Percentiles rank a stretch among this genome's conserved stretches.
These are phyloP conservation scores for Nakaseomyces glabratus DNA, from an alignment of 1,139 yeast species.

Conservation along the genomic window DNA sequence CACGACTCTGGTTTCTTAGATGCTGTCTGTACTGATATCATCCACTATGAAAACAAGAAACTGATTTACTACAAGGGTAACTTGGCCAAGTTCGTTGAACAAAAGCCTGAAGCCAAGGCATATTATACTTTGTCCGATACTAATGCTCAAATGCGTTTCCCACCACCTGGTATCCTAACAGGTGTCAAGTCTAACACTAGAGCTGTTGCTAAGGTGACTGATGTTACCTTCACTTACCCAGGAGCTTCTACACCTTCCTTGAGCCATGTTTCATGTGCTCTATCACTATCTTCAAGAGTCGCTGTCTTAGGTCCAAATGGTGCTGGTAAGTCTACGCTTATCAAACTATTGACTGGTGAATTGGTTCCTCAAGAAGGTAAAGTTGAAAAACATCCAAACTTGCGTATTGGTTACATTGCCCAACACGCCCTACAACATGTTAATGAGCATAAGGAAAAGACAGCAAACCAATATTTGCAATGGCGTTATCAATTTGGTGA, in stretches of 20 bases:
- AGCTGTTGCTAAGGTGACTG: constrained; percentile 83
- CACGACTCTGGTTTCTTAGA: constrained; percentile 97
- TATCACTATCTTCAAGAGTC: constrained; percentile 87
- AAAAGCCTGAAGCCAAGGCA: constrained; percentile 91
- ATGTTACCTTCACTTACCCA: constrained; percentile 84
- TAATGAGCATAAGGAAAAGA: constrained; percentile 92
- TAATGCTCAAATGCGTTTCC: constrained; percentile 94
- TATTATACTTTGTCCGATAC: constrained; percentile 93
- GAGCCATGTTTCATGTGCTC: constrained; percentile 69
- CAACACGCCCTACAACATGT: constrained; percentile 98
- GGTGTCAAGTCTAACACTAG: constrained; percentile 94
- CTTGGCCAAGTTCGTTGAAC: constrained; percentile 81
- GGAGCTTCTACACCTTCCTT: constrained; percentile 83
- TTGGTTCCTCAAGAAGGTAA: constrained; percentile 76
- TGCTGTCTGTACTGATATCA: constrained; percentile 90
- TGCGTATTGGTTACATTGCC: constrained; percentile 97
- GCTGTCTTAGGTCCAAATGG: constrained; percentile 97
- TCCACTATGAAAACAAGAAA: constrained; percentile 92
- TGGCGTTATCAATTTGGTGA: constrained; percentile 98
- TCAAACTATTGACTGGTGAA: constrained; percentile 88
- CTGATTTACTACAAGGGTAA: constrained; percentile 95
- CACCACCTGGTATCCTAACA: constrained; percentile 92
- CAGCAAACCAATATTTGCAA: constrained; percentile 94
- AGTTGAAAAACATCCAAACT: constrained; percentile 95
- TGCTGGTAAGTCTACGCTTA: constrained; percentile 96